Evolutionary conservation across 2,329 filamentous ascomycete genomes (phyloP).

Genomic region (Phialophora verrucosa): DNA sequence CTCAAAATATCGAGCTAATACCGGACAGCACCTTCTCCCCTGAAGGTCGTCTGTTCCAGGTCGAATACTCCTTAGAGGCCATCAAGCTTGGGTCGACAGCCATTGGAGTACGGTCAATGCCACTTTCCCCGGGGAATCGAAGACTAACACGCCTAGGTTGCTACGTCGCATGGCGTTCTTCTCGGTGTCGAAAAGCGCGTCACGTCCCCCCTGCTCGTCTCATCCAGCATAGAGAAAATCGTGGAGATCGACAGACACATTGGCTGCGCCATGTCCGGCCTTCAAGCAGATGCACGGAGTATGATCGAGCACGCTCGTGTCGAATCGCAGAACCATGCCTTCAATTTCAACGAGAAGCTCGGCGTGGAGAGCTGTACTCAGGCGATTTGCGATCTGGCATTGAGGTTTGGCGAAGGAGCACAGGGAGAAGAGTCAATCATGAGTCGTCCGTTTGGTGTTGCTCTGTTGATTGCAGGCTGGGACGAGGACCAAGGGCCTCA

Average conservation of each 20-base stretch:
- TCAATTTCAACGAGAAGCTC: conserved; percentile 96
- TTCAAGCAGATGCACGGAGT: conserved; percentile 95
- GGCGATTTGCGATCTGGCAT: conserved; percentile 94
- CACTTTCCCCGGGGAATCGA: background rate
- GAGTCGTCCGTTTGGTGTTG: conserved; percentile 95
- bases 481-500: conserved; percentile 91
- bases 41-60: conserved; percentile 99
- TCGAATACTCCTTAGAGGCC: conserved; percentile 99
- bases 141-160: conserved; percentile 60
- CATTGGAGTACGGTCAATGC: conserved; percentile 72
- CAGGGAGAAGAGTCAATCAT: conserved; percentile 99
- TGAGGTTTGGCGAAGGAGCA: conserved; percentile 95
- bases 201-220: conserved; percentile 95
- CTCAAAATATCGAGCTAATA: conserved; percentile 35
- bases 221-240: conserved; percentile 98
- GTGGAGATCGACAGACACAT: conserved; percentile 99
- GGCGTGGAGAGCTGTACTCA: conserved; percentile 98
- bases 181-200: conserved; percentile 99
- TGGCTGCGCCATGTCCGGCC: conserved; percentile 96
- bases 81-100: conserved; percentile 99
- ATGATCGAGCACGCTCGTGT: conserved; percentile 99
- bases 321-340: conserved; percentile 94
- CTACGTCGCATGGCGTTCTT: conserved; percentile 92
- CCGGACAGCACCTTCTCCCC: conserved; percentile 90
- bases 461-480: conserved; percentile 92